Conservation (phyloP, 2,329 filamentous ascomycete species). For the Colletotrichum spinosum region DNA sequence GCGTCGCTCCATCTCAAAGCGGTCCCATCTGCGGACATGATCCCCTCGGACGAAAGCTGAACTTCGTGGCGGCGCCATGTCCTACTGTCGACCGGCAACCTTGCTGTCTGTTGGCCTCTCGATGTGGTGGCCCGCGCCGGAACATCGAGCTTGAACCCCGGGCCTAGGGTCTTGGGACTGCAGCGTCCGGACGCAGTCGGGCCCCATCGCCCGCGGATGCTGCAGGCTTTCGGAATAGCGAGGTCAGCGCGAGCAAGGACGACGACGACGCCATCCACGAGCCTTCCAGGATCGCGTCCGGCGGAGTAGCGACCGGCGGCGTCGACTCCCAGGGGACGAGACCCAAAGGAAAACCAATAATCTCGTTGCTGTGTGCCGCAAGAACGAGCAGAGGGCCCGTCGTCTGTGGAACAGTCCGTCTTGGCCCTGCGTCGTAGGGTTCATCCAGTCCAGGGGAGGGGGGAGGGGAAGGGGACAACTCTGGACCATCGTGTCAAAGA, state of each 20-base stretch:
- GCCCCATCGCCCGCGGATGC: constrained; percentile 5
- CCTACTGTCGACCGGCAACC: constrained; percentile 25
- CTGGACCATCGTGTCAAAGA: no score
- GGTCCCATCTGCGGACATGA: constrained; percentile 19
- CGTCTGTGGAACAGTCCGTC: constrained; percentile 27
- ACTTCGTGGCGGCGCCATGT: constrained; percentile 32
- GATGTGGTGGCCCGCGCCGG: constrained; percentile 24
- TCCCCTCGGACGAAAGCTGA: constrained; percentile 17
- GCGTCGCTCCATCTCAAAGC: background rate
- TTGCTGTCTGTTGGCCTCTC: constrained; percentile 1
- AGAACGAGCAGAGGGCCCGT: constrained; percentile 27
- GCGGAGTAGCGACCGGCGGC: constrained; percentile 17
- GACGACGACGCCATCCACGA: background rate
- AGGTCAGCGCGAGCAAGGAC: constrained; percentile 21
- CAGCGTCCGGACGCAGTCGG: constrained; percentile 3
- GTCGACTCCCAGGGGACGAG: background rate
- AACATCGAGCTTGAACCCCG: constrained; percentile 5
- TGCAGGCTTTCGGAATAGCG: constrained; percentile 23
- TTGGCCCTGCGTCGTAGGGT: constrained; percentile 31
- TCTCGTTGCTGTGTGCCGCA: background rate
- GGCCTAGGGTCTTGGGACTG: constrained; percentile 5
- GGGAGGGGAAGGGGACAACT: no score
- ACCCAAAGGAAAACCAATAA: constrained; percentile 7
- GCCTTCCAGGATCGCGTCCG: constrained; percentile 19
- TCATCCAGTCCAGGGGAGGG: constrained; percentile 4